phyloP scores from a whole-genome alignment of 1,139 yeast species.

The Nadsonia starkeyi-henricii region DNA sequence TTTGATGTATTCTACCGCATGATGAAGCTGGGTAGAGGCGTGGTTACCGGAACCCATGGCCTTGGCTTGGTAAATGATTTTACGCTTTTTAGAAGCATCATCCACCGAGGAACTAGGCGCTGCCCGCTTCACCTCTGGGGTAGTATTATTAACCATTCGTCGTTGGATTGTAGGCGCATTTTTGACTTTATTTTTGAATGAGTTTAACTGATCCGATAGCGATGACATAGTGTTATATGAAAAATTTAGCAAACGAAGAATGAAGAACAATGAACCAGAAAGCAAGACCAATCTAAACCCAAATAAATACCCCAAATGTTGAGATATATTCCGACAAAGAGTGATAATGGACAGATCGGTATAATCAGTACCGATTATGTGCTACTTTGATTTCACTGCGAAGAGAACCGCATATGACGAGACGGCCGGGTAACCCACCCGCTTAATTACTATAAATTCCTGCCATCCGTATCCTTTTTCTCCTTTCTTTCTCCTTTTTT shows the following conservation, averaged over 20 bases:
- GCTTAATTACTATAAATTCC: not conserved
- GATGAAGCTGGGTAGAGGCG: slow-evolving; percentile 63
- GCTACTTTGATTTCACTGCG: too few relatives aligned
- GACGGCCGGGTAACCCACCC: not conserved
- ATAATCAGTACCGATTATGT: too few relatives aligned
- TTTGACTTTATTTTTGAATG: slow-evolving; percentile 45
- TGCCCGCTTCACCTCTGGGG: slow-evolving; percentile 8
- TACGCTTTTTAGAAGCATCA: slow-evolving; percentile 18
- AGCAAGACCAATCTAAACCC: too few relatives aligned
- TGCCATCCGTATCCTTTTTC: not conserved
- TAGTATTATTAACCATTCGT: slow-evolving; percentile 16
- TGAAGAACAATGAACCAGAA: not conserved
- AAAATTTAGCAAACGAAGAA: slow-evolving; percentile 1
- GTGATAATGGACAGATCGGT: too few relatives aligned
- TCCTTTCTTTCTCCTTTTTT: not conserved
- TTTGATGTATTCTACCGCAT: slow-evolving; percentile 81
- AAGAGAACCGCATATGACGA: too few relatives aligned
- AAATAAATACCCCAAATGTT: too few relatives aligned
- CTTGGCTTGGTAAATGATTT: slow-evolving; percentile 24
- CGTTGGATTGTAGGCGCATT: slow-evolving; percentile 38
- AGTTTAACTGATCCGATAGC: slow-evolving; percentile 35
- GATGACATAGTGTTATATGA: slow-evolving; percentile 17
- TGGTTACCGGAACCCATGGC: slow-evolving; percentile 39
- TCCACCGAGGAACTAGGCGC: slow-evolving; percentile 11
- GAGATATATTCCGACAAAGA: too few relatives aligned